Conservation (phyloP, 2,329 filamentous ascomycete genomes). For the Arthrobotrys sphaeroides region DNA sequence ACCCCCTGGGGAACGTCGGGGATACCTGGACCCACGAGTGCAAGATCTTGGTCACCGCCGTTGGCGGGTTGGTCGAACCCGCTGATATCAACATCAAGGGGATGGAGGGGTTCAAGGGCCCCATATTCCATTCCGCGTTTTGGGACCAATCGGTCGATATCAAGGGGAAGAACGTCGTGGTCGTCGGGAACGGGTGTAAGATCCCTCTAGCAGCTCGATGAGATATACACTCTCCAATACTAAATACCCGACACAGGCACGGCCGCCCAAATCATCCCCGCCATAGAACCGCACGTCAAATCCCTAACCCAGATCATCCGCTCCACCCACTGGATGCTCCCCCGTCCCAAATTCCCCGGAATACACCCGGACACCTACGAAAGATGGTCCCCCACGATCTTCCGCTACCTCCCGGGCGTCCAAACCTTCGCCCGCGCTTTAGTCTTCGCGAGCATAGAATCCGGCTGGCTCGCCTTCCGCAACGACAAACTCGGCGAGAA, state of each 20-base stretch:
- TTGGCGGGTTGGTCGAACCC: conserved; percentile 69
- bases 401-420: conserved; percentile 66
- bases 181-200: conserved; percentile 69
- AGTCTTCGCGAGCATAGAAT: conserved; percentile 63
- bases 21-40: conserved; percentile 67
- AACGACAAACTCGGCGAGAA: conserved; percentile 60
- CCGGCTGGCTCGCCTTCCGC: conserved; percentile 65
- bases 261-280: conserved; percentile 68
- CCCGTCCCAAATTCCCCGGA: conserved; percentile 60
- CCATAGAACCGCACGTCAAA: conserved; percentile 65
- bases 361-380: conserved; percentile 63
- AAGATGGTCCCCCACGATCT: conserved; percentile 64
- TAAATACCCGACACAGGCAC: conserved; percentile 36
- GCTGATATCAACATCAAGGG: conserved; percentile 66
- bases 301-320: conserved; percentile 71
- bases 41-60: conserved; percentile 67
- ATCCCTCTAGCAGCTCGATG: not conserved
- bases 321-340: conserved; percentile 68
- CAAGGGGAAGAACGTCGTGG: conserved; percentile 67
- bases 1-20: conserved; percentile 43
- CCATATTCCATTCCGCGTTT: conserved; percentile 69
- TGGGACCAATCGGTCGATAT: conserved; percentile 68
- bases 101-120: conserved; percentile 66
- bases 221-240: not conserved
- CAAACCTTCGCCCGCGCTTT: conserved; percentile 63